A percentile compares a stretch with the other conserved stretches of the same genome.
phyloP scores from a whole-genome alignment of 2,329 filamentous ascomycete genomes.

The Trichoderma sp. region DNA sequence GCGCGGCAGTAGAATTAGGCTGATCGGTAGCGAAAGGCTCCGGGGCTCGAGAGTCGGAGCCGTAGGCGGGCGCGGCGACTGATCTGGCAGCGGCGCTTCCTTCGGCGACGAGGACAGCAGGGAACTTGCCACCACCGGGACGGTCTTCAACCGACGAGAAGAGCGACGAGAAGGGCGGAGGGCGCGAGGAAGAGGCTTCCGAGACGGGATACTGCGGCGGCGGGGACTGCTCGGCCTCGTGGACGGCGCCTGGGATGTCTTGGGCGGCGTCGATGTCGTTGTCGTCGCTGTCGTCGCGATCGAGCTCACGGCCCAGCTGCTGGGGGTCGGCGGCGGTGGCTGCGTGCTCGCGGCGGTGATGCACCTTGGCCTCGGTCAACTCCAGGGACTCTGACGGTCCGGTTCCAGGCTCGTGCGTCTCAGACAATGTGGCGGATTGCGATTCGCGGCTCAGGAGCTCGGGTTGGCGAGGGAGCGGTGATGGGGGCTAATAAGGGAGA shows the following conservation, averaged over 20 bases:
- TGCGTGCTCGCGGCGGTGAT: conserved; percentile 33
- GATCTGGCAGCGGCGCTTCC: conserved; percentile 43
- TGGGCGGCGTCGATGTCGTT: conserved; percentile 30
- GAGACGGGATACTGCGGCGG: conserved; percentile 64
- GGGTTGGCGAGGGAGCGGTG: conserved; percentile 30
- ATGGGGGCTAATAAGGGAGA: conserved; percentile 27
- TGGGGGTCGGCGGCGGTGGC: conserved; percentile 30
- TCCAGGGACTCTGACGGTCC: conserved; percentile 45
- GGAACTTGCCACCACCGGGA: conserved; percentile 38
- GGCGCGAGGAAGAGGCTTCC: conserved; percentile 56
- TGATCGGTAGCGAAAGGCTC: conserved; percentile 45
- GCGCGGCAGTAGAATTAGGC: conserved; percentile 36
- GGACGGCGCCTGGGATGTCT: conserved; percentile 30
- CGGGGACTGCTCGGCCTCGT: conserved; percentile 51
- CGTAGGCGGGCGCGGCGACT: conserved; percentile 60
- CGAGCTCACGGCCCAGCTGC: conserved; percentile 32
- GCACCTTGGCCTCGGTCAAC: conserved; percentile 39
- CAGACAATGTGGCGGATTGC: conserved; percentile 47
- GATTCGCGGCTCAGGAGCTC: conserved; percentile 30
- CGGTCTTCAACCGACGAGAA: conserved; percentile 50
- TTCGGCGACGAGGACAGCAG: conserved; percentile 37
- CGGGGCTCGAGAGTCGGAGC: conserved; percentile 43
- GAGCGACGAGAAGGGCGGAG: conserved; percentile 65
- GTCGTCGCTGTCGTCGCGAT: conserved; percentile 31
- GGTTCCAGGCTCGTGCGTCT: conserved; percentile 39